A percentile compares a stretch with the other conserved stretches of the same genome.
Evolutionary conservation across 108 stramenopile genomes (phyloP).

Genomic region (Chaetoceros muelleri): DNA sequence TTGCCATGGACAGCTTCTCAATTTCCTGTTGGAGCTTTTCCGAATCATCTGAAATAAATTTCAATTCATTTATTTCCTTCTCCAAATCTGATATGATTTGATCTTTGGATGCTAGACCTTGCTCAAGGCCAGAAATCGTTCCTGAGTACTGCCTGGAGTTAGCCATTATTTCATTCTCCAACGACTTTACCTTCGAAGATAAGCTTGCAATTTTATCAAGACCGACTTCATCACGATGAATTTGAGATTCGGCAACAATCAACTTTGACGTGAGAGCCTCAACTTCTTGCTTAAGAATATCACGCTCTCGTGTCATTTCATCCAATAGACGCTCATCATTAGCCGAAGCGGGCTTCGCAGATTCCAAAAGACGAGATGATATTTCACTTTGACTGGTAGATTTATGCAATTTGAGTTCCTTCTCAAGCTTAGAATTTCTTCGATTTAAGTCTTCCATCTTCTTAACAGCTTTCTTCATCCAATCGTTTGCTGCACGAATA

Average conservation of each 20-base stretch:
- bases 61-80: not conserved
- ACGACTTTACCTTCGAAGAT: not conserved
- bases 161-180: not conserved
- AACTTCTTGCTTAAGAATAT: conserved; percentile 7
- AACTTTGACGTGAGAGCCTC: conserved; percentile 6
- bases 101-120: not conserved
- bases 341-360: not conserved
- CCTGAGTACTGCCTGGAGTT: not conserved
- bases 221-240: not conserved
- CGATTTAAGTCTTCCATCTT: conserved; percentile 59
- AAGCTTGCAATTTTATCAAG: not conserved
- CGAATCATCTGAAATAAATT: not conserved
- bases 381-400: not conserved
- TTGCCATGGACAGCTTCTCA: conserved; percentile 33
- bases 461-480: conserved; percentile 79
- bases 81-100: not conserved
- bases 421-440: conserved; percentile 19
- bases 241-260: not conserved
- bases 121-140: not conserved
- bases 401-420: conserved; percentile 5
- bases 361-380: not conserved
- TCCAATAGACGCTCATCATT: conserved; percentile 5
- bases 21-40: conserved; percentile 16
- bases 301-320: conserved; percentile 10
- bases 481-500: conserved; percentile 58